A percentile compares a stretch with the other conserved stretches of the same genome.
Conservation (phyloP, 1,139 yeast genomes). For the Yamadazyma conglobata region DNA sequence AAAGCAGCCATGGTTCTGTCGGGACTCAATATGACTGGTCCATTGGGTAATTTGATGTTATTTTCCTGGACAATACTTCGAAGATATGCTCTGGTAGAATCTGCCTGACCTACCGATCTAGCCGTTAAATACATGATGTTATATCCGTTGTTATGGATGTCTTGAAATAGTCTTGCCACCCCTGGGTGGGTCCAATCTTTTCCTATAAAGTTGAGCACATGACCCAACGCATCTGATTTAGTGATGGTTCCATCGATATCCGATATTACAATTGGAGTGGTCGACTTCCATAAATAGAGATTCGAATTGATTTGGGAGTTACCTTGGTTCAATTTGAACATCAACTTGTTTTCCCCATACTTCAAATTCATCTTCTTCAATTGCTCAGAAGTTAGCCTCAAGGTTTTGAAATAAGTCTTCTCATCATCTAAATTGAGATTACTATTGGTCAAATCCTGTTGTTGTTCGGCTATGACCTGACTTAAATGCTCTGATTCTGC, state of each 20-base stretch:
- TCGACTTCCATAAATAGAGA: slow-evolving; percentile 79
- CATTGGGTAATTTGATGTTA: slow-evolving; percentile 70
- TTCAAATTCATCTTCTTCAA: slow-evolving; percentile 68
- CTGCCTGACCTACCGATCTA: slow-evolving; percentile 94
- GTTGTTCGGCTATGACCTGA: slow-evolving; percentile 15
- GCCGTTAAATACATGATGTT: slow-evolving; percentile 93
- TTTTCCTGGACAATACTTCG: slow-evolving; percentile 72
- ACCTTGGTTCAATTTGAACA: slow-evolving; percentile 79
- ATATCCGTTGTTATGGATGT: slow-evolving; percentile 83
- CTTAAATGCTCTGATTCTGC: slow-evolving; percentile 12
- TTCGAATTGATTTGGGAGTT: slow-evolving; percentile 72
- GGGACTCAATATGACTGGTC: slow-evolving; percentile 95
- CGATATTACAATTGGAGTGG: slow-evolving; percentile 88
- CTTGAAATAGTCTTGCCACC: slow-evolving; percentile 85
- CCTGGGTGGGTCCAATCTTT: slow-evolving; percentile 98
- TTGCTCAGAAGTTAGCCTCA: slow-evolving; percentile 89
- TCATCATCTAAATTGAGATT: slow-evolving; percentile 20
- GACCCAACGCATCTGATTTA: slow-evolving; percentile 96
- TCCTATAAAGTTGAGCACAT: slow-evolving; percentile 89
- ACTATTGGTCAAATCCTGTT: slow-evolving; percentile 14
- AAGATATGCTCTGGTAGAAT: slow-evolving; percentile 82
- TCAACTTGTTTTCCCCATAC: slow-evolving; percentile 74
- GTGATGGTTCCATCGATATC: slow-evolving; percentile 99
- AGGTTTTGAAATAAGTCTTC: slow-evolving; percentile 70
- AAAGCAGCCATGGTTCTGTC: slow-evolving; percentile 97